These are phyloP conservation scores for Dothiorella sarmentorum DNA, from an alignment of 2,329 filamentous ascomycete species.

Conservation along the genomic window DNA sequence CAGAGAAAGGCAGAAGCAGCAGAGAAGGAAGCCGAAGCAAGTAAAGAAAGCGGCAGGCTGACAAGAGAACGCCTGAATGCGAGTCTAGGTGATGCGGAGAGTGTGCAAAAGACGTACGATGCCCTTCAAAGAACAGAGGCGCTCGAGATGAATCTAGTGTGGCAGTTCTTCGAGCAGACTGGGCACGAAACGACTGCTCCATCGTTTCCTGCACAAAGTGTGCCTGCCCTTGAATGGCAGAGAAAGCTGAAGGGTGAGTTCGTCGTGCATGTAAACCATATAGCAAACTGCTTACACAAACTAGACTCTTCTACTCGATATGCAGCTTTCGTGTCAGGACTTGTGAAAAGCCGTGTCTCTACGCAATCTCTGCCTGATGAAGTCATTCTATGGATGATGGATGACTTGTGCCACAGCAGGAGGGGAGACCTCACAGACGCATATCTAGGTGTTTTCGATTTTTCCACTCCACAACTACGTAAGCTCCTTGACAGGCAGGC, in stretches of 20 bases:
- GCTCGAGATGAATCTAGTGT: conserved; percentile 50
- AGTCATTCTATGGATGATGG: conserved; percentile 43
- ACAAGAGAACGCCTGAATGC: background rate
- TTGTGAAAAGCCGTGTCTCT: conserved; percentile 39
- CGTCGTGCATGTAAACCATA: too few species aligned
- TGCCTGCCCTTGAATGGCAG: conserved; percentile 25
- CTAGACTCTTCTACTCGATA: conserved; percentile 25
- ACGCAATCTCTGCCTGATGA: conserved; percentile 36
- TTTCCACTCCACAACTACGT: conserved; percentile 3
- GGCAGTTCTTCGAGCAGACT: conserved; percentile 50
- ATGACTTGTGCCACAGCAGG: conserved; percentile 29
- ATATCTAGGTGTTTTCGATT: conserved; percentile 30
- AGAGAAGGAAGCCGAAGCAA: conserved; percentile 52
- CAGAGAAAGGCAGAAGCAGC: conserved; percentile 28
- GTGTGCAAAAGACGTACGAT: background rate
- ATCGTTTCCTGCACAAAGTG: conserved; percentile 21
- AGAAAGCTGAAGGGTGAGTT: background rate
- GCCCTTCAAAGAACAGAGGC: conserved; percentile 57
- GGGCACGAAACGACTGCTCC: background rate
- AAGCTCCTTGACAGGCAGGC: background rate
- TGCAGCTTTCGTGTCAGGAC: conserved; percentile 43
- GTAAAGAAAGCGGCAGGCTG: background rate
- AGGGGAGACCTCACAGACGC: conserved; percentile 36
- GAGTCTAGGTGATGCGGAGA: background rate
- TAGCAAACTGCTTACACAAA: background rate